Evolutionary conservation across 176 grass and related monocot genomes (phyloP).

Genomic region (Phoenix dactylifera): DNA sequence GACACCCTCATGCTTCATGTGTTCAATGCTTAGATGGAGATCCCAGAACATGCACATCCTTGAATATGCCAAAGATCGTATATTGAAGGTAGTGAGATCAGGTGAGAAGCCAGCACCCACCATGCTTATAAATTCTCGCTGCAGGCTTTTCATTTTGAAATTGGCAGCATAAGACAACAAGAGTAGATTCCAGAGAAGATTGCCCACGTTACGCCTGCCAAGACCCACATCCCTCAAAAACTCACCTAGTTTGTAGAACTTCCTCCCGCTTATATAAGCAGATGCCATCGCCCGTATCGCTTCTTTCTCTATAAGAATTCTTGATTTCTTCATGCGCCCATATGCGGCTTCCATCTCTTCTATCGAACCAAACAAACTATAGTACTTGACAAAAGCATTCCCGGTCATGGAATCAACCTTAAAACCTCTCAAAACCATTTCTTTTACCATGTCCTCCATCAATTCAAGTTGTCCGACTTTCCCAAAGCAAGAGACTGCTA

Average conservation of each 20-base stretch:
- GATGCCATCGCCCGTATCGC: constrained; percentile 47
- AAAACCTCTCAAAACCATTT: constrained; percentile 47
- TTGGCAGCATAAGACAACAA: constrained; percentile 81
- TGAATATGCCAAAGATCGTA: constrained; percentile 56
- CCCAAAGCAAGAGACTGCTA: constrained; percentile 63
- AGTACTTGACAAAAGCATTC: constrained; percentile 61
- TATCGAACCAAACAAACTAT: constrained; percentile 54
- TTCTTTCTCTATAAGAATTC: constrained; percentile 38
- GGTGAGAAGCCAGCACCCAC: constrained; percentile 44
- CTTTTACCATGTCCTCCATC: constrained; percentile 53
- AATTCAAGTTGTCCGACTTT: constrained; percentile 40
- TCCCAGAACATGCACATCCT: constrained; percentile 99
- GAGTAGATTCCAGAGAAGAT: constrained; percentile 76
- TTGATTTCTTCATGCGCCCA: constrained; percentile 45
- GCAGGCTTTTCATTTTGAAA: constrained; percentile 95
- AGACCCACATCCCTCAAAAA: constrained; percentile 51
- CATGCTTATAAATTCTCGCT: constrained; percentile 87
- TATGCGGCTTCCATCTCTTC: constrained; percentile 64
- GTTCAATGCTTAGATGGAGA: constrained; percentile 69
- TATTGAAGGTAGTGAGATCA: constrained; percentile 82
- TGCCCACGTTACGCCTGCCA: constrained; percentile 41
- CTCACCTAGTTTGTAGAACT: constrained; percentile 71
- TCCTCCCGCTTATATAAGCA: constrained; percentile 45
- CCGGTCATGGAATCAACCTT: constrained; percentile 46
- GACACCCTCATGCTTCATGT: constrained; percentile 66